Base-by-base conservation (phyloP, 2,329 filamentous ascomycete genomes). In the Amylocarpus encephaloides region DNA sequence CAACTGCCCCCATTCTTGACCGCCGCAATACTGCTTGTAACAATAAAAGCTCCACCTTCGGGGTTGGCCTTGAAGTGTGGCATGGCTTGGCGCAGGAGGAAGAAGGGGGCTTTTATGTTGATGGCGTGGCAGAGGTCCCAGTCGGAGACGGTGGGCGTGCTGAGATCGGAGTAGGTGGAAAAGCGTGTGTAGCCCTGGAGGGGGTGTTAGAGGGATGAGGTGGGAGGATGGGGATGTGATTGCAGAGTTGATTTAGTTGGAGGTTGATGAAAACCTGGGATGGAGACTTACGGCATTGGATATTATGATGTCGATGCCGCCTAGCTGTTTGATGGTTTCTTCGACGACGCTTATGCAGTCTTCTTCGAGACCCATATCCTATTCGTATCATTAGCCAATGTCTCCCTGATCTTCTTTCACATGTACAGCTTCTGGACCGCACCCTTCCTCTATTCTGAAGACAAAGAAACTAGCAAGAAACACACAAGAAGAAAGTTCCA, bases 261-360 rank as follows among this genome's bases (percentile, higher is more conserved):
- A n/a, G n/a, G n/a, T n/a, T n/a, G n/a, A n/a, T n/a, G n/a, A n/a
- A n/a, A n/a, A n/a, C n/a, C n/a, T n/a, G 45, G 16, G 26, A 35
- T 45, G 26, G 22, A 45, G 11, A 66, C 73, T 42, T 61, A 81
- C 78, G 22, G 82, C 82, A 65, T 86, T 86, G 10, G 79, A 79
- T 55, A 85, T 72, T 19, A 86, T 71, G 49, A 85, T 70, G 66
- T 86, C 83, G 29, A 87, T 62, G 0, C 83, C 82, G 2, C 81
- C 82, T 18, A 86, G 66, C 18, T 69, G 65, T 46, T 74, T 67
- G 52, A 80, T 73, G 2, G 78, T 74, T 39, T 78, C 70, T 49
- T 76, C 68, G 5, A 86, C 74, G 1, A 73, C 68, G 2, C 69
- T 69, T 42, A 70, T 67, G 54, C 79, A 80, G 42, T 82, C 81